A percentile compares a stretch with the other conserved stretches of the same genome.
Evolutionary conservation across 2,329 filamentous ascomycete genomes (phyloP).

Genomic region (Curvularia hawaiiensis): DNA sequence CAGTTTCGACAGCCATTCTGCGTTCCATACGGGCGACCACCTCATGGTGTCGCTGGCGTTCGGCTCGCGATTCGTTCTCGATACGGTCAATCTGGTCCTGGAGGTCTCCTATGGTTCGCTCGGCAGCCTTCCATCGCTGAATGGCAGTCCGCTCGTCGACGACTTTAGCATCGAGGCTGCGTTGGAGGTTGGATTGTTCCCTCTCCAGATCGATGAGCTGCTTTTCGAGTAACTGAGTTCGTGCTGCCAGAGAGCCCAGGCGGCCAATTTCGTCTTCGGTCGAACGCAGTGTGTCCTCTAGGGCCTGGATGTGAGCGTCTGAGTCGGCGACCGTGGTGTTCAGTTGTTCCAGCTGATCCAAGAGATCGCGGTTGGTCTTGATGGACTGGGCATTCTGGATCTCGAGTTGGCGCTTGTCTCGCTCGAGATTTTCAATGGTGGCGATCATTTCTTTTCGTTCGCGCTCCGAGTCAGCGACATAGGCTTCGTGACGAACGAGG

Average conservation of each 20-base stretch:
- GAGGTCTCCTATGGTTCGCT: constrained; percentile 76
- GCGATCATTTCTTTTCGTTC: constrained; percentile 75
- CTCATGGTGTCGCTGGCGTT: constrained; percentile 80
- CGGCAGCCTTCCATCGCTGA: constrained; percentile 83
- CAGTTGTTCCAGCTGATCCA: constrained; percentile 83
- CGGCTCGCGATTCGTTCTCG: constrained; percentile 79
- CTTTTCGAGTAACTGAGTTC: constrained; percentile 78
- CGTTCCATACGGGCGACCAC: constrained; percentile 83
- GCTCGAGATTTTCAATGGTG: constrained; percentile 77
- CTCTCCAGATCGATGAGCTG: constrained; percentile 80
- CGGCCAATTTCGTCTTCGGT: constrained; percentile 79
- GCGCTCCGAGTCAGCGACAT: constrained; percentile 88
- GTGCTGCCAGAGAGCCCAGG: constrained; percentile 72
- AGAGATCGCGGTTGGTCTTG: constrained; percentile 79
- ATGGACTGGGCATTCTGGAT: constrained; percentile 76
- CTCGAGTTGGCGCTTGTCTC: constrained; percentile 71
- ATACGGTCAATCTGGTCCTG: constrained; percentile 89
- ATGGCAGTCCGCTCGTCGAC: constrained; percentile 80
- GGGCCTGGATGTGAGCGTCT: constrained; percentile 75
- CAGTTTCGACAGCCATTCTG: constrained; percentile 79
- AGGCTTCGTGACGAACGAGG: constrained; percentile 88
- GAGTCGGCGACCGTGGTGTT: constrained; percentile 81
- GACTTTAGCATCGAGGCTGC: constrained; percentile 67
- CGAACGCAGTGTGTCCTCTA: constrained; percentile 77
- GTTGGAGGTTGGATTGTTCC: constrained; percentile 77